Evolutionary conservation across 192 early-diverging fungal species (phyloP).

Genomic region (Podochytrium sp.): DNA sequence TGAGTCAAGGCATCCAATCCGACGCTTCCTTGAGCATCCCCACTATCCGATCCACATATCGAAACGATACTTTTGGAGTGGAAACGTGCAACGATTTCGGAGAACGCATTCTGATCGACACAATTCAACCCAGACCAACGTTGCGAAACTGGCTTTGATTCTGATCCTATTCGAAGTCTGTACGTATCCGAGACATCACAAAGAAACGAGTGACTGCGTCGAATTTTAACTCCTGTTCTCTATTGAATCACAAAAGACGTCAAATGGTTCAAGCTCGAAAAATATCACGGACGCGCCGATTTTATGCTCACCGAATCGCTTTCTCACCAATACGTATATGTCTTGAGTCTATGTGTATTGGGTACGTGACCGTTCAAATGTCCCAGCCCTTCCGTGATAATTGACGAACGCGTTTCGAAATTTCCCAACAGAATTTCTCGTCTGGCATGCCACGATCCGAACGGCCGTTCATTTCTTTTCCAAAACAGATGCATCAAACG

Average conservation of each 20-base stretch:
- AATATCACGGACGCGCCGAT: conserved; percentile 57
- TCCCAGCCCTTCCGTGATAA: not conserved
- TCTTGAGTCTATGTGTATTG: conserved; percentile 70
- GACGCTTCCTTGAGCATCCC: not conserved
- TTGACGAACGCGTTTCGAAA: too few species aligned
- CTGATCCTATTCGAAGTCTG: conserved; percentile 89
- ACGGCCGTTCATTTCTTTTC: conserved; percentile 45
- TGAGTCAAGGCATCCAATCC: not conserved
- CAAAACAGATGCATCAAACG: not conserved
- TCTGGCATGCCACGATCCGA: conserved; percentile 63
- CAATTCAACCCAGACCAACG: conserved; percentile 52
- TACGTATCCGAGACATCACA: conserved; percentile 27
- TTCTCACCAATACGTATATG: conserved; percentile 55
- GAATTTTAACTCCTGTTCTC: not conserved
- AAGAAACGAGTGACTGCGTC: not conserved
- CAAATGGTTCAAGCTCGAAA: conserved; percentile 90
- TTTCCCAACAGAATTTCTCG: conserved; percentile 62
- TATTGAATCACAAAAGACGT: conserved; percentile 71
- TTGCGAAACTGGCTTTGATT: conserved; percentile 77
- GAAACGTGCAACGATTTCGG: not conserved
- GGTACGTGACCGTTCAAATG: conserved; percentile 41
- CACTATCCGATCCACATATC: not conserved
- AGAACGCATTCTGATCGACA: not conserved
- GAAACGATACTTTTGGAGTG: not conserved
- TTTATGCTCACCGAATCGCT: conserved; percentile 53